Base-by-base conservation (phyloP, 768 basidiomycete species). In the Russula brevipes region DNA sequence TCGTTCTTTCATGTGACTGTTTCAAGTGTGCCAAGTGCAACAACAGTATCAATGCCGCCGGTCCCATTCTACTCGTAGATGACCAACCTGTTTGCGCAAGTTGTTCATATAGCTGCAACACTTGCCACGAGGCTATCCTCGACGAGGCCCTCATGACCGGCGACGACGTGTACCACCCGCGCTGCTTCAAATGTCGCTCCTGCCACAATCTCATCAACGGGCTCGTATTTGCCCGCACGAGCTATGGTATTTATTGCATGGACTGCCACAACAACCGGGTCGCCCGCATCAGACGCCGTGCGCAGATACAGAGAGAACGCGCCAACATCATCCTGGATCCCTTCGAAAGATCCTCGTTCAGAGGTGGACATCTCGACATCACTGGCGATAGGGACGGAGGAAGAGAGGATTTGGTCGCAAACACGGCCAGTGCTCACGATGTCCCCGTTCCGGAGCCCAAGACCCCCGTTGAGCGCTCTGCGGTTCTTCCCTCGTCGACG, bases 91-190 rank as follows among this genome's bases (percentile, higher is more conserved):
- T 99, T 54, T 95, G 91, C 72, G 86, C 89, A 47, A 86, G 89
- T 70, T 96, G 94, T 78, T 93, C 93, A 4, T 96, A 96, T 78
- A 87, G 87, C 70, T 99, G 97, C 81, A 96, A 89, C 71, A 88
- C 97, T 60, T 99, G 97, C 77, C 86, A 87, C 50, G 85, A 85
- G 60, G 91, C 94, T 50, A 99, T 99, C 67, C 87, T 95, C 60
- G 95, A 99, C 77, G 97, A 99, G 72, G 97, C 97, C 10, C 98
- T 98, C 74, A 98, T 99, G 92, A 96, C 97, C 6, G 97, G 94
- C 64, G 94, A 99, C 75, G 97, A 98, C 73, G 92, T 94, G 0
- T 99, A 98, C 70, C 97, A 98, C 73, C 94, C 97, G 5, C 90
- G 94, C 67, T 99, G 97, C 77, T 99, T 99, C 80, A 95, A 96